Evolutionary conservation across 805 yeast species (phyloP), one percentile per base, ranked within the genome.

Genomic region (Schwanniomyces occidentalis): DNA sequence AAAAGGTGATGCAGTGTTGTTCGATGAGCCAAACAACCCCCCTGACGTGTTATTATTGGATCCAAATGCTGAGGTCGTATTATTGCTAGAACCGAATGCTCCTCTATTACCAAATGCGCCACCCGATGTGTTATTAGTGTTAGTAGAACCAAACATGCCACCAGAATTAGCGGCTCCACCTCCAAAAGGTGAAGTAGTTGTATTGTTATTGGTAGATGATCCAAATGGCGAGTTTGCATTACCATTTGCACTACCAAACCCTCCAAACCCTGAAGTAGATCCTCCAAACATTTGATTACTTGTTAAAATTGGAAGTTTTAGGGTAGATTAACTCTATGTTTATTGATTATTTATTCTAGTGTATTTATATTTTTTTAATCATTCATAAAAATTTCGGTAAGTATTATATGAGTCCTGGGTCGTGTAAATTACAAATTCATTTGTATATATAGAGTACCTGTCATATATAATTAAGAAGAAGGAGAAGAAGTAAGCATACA

Each of bases 231-330:
- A 58, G 4, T 49, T 46, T 16, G 56, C 46, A 36, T 49, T 54
- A 32, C 49, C 46, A 26, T 41, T 47, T 14, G 49, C 41, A 27
- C 44, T 32, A 20, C 67, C 64, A 44, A 65, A 71, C 19, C 79
- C 79, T 8, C 80, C 80, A 52, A 75, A 75, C 13, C 80, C 80
- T 30, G 75, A 64, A 9, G 65, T 57, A 15, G 69, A 48, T 30
- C 73, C 53, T 30, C 79, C 77, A 62, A 76, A 75, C 80, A 75
- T 65, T 27, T 17, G 30, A 27, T 27, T 12, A 17, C 16, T 27
- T 27, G 15, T 8, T 9, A 8, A 20, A 9, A 20, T 8, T 20
- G n/a, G n/a, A n/a, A n/a, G n/a, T n/a, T n/a, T n/a, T n/a, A 8
- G 22, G 7, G 22, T 20, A 20, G 7, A 8, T 8, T 20, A 20